Evolutionary conservation across 2,329 filamentous ascomycete species (phyloP).

Genomic region (Pestalotiopsis fici): DNA sequence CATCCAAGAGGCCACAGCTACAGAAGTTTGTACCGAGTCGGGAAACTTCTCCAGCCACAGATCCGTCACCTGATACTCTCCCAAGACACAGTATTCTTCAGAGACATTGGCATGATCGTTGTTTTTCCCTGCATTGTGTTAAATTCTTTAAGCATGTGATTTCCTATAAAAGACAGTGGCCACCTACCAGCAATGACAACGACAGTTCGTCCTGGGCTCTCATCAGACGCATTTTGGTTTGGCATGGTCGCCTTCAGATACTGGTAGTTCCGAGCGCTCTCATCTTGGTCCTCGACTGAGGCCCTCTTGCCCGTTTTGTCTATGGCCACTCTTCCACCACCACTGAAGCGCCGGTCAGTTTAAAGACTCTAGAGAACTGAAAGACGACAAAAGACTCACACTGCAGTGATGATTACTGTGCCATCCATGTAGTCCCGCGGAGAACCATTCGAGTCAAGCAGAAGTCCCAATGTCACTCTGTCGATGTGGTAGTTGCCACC

Average conservation of each 20-base stretch:
- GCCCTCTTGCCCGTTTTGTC: slow-evolving; percentile 45
- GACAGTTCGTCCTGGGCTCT: slow-evolving; percentile 46
- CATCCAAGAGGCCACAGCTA: slow-evolving; percentile 41
- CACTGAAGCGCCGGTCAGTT: not conserved
- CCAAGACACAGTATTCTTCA: slow-evolving; percentile 65
- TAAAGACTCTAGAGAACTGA: not conserved
- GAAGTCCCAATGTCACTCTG: not conserved
- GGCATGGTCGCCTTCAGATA: slow-evolving; percentile 35
- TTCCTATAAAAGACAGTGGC: no score
- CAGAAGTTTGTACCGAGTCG: slow-evolving; percentile 28
- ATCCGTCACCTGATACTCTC: slow-evolving; percentile 67
- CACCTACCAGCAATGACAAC: slow-evolving; percentile 54
- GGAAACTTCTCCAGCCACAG: slow-evolving; percentile 65
- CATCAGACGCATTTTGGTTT: not conserved
- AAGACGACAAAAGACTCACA: not conserved
- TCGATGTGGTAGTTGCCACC: slow-evolving; percentile 1
- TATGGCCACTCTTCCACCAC: not conserved
- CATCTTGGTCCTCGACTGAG: slow-evolving; percentile 49
- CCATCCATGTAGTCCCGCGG: not conserved
- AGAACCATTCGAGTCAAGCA: not conserved
- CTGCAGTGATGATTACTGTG: slow-evolving; percentile 3
- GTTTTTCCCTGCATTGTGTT: slow-evolving; percentile 36
- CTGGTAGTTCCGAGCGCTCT: slow-evolving; percentile 40
- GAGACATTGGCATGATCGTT: slow-evolving; percentile 45
- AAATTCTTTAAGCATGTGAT: not conserved